Conservation (phyloP, 2,329 filamentous ascomycete species). For the Arthrobotrys megalospora region DNA sequence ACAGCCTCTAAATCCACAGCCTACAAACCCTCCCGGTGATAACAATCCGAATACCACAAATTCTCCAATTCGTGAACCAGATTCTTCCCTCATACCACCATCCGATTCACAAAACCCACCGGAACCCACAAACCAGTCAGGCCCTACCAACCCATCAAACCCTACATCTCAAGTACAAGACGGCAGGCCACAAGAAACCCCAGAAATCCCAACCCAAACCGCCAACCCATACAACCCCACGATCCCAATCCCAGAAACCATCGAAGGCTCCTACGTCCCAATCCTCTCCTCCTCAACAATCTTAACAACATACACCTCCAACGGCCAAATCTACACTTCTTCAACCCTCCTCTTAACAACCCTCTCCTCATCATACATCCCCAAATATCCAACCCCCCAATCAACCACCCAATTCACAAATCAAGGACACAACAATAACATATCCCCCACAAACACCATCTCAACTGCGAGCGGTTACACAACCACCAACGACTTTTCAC, state of each 20-base stretch:
- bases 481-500: constrained; percentile 15
- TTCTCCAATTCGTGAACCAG: too few species aligned
- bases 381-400: too few species aligned
- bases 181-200: background rate
- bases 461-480: background rate
- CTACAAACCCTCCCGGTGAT: background rate
- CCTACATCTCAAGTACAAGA: background rate
- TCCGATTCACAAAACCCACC: background rate
- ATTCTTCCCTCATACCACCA: background rate
- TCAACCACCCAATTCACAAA: too few species aligned
- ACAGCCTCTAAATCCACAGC: background rate
- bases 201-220: background rate
- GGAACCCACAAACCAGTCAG: background rate
- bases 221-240: background rate
- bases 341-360: background rate
- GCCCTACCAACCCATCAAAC: background rate
- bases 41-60: too few species aligned
- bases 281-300: background rate
- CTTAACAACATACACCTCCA: constrained; percentile 5
- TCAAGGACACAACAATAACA: too few species aligned
- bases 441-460: too few species aligned
- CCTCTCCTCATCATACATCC: background rate
- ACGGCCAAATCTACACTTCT: constrained; percentile 1
- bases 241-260: background rate
- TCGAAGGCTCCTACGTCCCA: background rate